These are phyloP conservation scores for Aspergillus brunneoviolaceus DNA, from an alignment of 2,329 filamentous ascomycete species.

Conservation along the genomic window DNA sequence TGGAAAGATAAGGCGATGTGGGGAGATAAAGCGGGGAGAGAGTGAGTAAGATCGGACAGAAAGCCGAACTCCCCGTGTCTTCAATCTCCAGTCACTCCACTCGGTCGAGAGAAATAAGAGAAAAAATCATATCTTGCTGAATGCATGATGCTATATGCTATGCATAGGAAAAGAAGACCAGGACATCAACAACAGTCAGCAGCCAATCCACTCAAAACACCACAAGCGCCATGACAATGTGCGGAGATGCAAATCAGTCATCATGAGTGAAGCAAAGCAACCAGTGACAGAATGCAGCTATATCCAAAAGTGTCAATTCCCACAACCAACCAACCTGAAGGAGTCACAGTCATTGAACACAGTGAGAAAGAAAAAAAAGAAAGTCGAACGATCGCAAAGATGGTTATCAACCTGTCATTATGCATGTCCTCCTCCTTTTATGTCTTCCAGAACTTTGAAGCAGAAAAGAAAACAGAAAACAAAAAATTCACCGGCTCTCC, in stretches of 20 bases:
- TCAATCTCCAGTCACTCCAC: no score
- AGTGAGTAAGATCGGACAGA: slow-evolving; percentile 18
- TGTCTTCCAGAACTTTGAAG: slow-evolving; percentile 11
- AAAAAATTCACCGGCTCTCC: slow-evolving; percentile 7
- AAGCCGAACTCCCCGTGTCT: slow-evolving; percentile 11
- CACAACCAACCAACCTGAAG: background rate
- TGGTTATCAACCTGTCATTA: slow-evolving; percentile 23
- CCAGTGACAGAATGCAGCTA: slow-evolving; percentile 4
- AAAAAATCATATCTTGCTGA: slow-evolving; percentile 5
- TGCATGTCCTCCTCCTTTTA: slow-evolving; percentile 16
- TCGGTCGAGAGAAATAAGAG: slow-evolving; percentile 1
- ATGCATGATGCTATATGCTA: slow-evolving; percentile 5
- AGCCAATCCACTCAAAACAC: slow-evolving; percentile 17
- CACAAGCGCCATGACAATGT: slow-evolving; percentile 27
- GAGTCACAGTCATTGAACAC: background rate
- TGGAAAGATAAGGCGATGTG: background rate
- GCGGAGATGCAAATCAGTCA: slow-evolving; percentile 25
- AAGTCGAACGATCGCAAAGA: slow-evolving; percentile 19
- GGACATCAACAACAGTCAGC: background rate
- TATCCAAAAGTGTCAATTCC: slow-evolving; percentile 8
- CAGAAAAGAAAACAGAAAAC: slow-evolving; percentile 5
- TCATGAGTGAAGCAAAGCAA: slow-evolving; percentile 11
- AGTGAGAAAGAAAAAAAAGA: slow-evolving; percentile 6
- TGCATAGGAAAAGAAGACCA: background rate
- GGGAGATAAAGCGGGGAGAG: slow-evolving; percentile 14